Percentiles rank a stretch among this genome's conserved stretches.
These are phyloP conservation scores for Exserohilum turcica DNA, from an alignment of 2,329 filamentous ascomycete genomes.

Conservation along the genomic window DNA sequence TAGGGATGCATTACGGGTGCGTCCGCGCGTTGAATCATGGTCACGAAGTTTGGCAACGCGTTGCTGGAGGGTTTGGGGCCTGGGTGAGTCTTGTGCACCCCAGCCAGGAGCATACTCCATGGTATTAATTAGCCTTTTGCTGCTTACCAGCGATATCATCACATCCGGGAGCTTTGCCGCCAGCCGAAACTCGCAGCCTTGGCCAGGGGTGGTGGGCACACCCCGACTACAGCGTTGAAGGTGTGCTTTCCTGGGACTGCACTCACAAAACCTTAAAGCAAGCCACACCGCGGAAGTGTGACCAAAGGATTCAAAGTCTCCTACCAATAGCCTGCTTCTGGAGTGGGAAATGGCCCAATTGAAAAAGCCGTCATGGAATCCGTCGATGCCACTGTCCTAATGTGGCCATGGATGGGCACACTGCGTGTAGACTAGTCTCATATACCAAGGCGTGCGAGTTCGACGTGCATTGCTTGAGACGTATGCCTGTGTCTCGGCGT, in stretches of 20 bases:
- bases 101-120: neutral
- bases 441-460: neutral
- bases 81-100: neutral
- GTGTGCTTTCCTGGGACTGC: neutral
- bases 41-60: neutral
- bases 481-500: neutral
- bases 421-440: neutral
- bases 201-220: neutral
- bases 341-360: neutral
- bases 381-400: neutral
- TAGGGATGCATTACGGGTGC: conserved; percentile 2
- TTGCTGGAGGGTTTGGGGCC: neutral
- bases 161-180: neutral
- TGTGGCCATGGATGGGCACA: neutral
- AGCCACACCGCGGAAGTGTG: neutral
- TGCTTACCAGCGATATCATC: neutral
- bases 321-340: neutral
- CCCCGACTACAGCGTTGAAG: neutral
- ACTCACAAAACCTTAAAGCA: conserved; percentile 1
- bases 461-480: neutral
- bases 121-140: conserved; percentile 1
- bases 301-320: neutral
- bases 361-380: neutral
- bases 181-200: neutral
- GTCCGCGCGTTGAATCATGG: neutral